Evolutionary conservation across 345 rosid species (phyloP), one percentile per base, ranked within the genome.

Genomic region (Arabis hirsuta): DNA sequence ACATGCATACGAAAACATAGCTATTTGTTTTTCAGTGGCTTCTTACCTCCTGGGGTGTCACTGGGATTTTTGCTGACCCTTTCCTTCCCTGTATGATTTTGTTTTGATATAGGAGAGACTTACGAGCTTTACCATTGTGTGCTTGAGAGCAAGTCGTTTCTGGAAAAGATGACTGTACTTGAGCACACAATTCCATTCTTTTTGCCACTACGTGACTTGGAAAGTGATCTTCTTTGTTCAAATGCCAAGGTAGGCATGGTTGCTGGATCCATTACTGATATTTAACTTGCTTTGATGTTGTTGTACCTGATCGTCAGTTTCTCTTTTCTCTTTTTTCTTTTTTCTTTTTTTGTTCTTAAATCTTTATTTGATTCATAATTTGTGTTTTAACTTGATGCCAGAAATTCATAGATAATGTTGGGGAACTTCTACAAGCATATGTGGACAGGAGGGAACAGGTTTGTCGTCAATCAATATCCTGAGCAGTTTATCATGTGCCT

Each of bases 381-480:
- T 26, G 22, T 12, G 63, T 72, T 36, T 22, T 7, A 36, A 36
- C 3, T 36, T 58, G 75, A 67, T 82, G 69, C 64, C 93, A 91
- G 99, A 88, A 87, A 83, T 95, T 95, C 81, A 88, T 95, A 57
- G 97, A 95, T 77, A 76, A 83, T 55, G 72, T 95, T 77, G 97
- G 92, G 81, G 92, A 88, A 61, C 86, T 91, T 69, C 76, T 95
- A 81, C 97, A 93, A 78, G 90, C 97, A 50, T 90, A 86, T 65
- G 96, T 93, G 77, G 98, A 93, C 57, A 84, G 98, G 80, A 81
- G 91, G 55, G 99, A 90, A 67, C 99, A 95, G 96, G 99, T 95
- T 66, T 64, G 77, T 47, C 46, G 50, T 44, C 31, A 14, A 27
- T 54, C 44, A 3, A 8, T 34, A 32, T 66, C 61, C 44, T 68